A percentile compares a stretch with the other conserved stretches of the same genome.
Evolutionary conservation across 1,284 basidiomycete genomes (phyloP).

Genomic region (Fomitiporia mediterranea): DNA sequence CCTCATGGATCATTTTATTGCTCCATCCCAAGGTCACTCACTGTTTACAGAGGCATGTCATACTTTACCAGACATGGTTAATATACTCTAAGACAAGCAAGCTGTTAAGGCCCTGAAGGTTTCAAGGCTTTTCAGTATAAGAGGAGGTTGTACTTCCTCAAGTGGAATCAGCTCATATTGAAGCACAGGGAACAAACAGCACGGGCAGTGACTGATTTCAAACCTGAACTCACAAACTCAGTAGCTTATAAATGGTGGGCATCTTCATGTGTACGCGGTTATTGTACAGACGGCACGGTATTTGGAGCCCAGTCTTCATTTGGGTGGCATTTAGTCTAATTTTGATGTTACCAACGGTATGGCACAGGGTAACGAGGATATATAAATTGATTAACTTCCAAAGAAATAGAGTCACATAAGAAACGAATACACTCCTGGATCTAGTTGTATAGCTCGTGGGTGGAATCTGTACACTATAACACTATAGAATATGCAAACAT

Average conservation of each 20-base stretch:
- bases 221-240: slow-evolving; percentile 1
- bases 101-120: too few species aligned
- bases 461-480: too few species aligned
- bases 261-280: slow-evolving; percentile 12
- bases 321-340: slow-evolving; percentile 8
- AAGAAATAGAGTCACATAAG: too few species aligned
- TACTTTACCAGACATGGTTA: too few species aligned
- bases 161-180: slow-evolving; percentile 24
- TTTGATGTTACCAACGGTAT: slow-evolving; percentile 12
- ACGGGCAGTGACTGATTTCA: slow-evolving; percentile 19
- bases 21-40: too few species aligned
- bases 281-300: neutral
- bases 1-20: too few species aligned
- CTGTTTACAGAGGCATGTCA: too few species aligned
- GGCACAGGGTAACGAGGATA: slow-evolving; percentile 5
- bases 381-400: neutral
- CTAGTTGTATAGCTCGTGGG: neutral
- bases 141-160: too few species aligned
- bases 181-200: slow-evolving; percentile 25
- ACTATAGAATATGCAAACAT: neutral
- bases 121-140: too few species aligned
- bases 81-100: too few species aligned
- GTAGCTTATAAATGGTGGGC: slow-evolving; percentile 3
- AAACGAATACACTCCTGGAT: neutral
- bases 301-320: slow-evolving; percentile 15